Base-by-base conservation (phyloP, 1,284 basidiomycete genomes). In the Singerocomus inundabilis region DNA sequence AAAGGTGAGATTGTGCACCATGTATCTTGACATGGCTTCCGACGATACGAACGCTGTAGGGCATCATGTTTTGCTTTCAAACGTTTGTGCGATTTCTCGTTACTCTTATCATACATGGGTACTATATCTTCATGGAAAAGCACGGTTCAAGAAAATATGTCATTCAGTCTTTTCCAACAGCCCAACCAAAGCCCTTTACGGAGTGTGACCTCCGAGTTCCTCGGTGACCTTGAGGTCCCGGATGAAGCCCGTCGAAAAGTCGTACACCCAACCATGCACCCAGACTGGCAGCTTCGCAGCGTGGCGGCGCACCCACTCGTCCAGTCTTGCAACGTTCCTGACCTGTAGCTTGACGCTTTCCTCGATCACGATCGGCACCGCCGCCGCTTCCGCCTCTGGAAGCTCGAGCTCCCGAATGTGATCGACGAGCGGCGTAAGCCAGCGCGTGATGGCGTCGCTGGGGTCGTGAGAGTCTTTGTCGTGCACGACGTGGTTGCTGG, bases 181-280 rank as follows among this genome's bases (percentile, higher is more conserved):
- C 4, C 21, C 24, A 5, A 6, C 40, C 9, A 10, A 42, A 18
- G 8, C 21, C 29, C 3, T n/a, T 33, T 24, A 42, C 29, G 15
- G 10, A 15, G 24, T 3, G 24, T 6, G 5, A 10, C 31, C 45
- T 12, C 49, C 53, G 4, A 61, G 44, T 9, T 41, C 78, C 35
- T 61, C 65, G 28, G 78, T 74, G 50, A 90, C 64, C 24, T 76
- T 72, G 56, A 94, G 71, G 62, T 93, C 90, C 58, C 75, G 74
- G 63, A 94, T 68, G 49, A 72, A 72, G 15, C 92, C 92, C 26
- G 75, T 80, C 48, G 76, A 76, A 56, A 94, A 73, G 52, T 91
- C 82, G 65, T 91, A 93, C 16, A 93, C 81, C 86, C 86, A 91
- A 13, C 91, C 91, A 62, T 95, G 91, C 32, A 94, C 81, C 70